Evolutionary conservation across 2,329 filamentous ascomycete genomes (phyloP).

Genomic region (Fusarium hainanense): DNA sequence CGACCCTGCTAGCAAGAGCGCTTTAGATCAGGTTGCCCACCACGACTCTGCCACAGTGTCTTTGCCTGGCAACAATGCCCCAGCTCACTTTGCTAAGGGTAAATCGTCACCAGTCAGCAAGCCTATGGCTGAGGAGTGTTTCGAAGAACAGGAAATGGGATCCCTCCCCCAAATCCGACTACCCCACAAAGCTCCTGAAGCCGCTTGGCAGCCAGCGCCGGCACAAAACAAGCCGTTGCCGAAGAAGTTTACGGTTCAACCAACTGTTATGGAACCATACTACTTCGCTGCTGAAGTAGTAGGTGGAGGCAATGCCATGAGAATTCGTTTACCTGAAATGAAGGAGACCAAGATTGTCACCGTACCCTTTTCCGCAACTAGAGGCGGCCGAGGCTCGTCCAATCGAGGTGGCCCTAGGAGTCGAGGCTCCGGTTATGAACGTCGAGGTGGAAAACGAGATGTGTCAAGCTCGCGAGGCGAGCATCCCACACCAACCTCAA

Average conservation of each 20-base stretch:
- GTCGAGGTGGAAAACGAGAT: conserved; percentile 51
- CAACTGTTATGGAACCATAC: conserved; percentile 51
- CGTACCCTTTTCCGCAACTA: conserved; percentile 51
- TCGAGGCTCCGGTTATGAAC: conserved; percentile 47
- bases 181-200: conserved; percentile 70
- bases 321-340: conserved; percentile 58
- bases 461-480: conserved; percentile 46
- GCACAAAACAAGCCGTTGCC: conserved; percentile 66
- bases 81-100: conserved; percentile 50
- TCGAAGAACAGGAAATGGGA: conserved; percentile 83
- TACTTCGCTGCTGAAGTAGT: conserved; percentile 50
- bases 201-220: conserved; percentile 70
- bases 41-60: conserved; percentile 75
- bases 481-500: conserved; percentile 38
- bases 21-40: conserved; percentile 66
- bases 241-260: conserved; percentile 60
- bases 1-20: conserved; percentile 74
- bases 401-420: conserved; percentile 45
- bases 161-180: conserved; percentile 77
- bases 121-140: conserved; percentile 81
- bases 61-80: conserved; percentile 58
- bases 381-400: conserved; percentile 48
- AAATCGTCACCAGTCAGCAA: conserved; percentile 66
- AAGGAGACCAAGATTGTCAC: conserved; percentile 52
- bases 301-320: conserved; percentile 52